Evolutionary conservation across 177 flowering plant species (phyloP), one percentile per base, ranked within the genome.

Genomic region (Vitis hybrid): DNA sequence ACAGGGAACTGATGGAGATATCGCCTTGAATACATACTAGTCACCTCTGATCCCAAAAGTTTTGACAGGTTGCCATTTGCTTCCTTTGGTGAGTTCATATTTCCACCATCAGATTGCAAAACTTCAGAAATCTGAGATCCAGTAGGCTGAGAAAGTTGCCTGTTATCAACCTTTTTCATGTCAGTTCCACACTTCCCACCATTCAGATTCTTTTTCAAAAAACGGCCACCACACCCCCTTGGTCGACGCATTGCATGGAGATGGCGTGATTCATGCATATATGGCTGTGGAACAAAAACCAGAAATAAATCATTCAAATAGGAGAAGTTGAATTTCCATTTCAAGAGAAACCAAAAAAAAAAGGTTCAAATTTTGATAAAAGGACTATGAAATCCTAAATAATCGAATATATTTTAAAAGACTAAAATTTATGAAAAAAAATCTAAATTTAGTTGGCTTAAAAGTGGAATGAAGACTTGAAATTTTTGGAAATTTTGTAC

Each of bases 161-260:
- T 49, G n/a, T 67, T 56, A 1, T 51, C 70, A 62, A 69, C 56
- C 49, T 76, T 82, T 65, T 75, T 79, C 11, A 4, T 67, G 30
- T 67, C 78, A 40, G 17, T 64, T 68, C 65, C 78, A n/a, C 64
- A 76, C 50, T 80, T 82, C 71, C 52, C 76, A 50, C 48, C 71
- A 14, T 66, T 67, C 45, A 51, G 13, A 0, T 30, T 79, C 75
- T 87, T 93, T 56, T 89, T 91, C 77, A 93, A 70, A 81, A 93
- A 93, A 52, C 98, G 91, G n/a, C 98, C 98, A 2, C 98, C 98
- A 19, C 83, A 81, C 60, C 98, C 98, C 72, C 98, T 82, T 70
- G 94, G 89, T 58, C 98, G 87, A 21, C 95, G 88, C 93, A 87
- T 73, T 52, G 98, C 98, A 77, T 93, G 98, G 64, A 83, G 98